These are phyloP conservation scores for Camellia lanceoleosa DNA, from an alignment of 148 eudicot genomes.

Conservation along the genomic window DNA sequence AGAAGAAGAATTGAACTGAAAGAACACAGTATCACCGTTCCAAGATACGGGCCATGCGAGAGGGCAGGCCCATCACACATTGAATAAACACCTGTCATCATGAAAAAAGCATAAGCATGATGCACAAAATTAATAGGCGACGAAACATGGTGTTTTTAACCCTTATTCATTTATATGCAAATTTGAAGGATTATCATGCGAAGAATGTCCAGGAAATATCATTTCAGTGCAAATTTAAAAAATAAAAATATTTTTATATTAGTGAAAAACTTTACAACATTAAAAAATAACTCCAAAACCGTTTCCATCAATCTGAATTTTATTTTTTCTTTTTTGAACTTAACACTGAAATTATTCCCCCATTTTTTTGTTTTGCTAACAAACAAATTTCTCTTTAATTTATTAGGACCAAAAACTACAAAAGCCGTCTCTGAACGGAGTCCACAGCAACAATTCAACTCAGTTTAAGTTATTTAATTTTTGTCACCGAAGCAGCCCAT, in stretches of 20 bases:
- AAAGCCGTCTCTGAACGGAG: neutral
- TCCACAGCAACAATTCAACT: neutral
- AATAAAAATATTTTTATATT: no score
- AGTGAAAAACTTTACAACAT: no score
- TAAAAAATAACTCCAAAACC: no score
- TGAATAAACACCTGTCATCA: slow-evolving; percentile 68
- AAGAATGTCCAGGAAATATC: neutral
- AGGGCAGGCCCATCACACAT: slow-evolving; percentile 83
- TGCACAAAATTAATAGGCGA: neutral
- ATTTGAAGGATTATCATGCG: neutral
- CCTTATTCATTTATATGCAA: neutral
- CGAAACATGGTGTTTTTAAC: neutral
- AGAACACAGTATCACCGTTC: slow-evolving; percentile 78
- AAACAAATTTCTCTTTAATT: slow-evolving; percentile 2
- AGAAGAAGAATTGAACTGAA: slow-evolving; percentile 68
- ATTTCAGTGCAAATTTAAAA: no score
- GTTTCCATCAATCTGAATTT: no score
- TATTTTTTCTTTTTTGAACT: no score
- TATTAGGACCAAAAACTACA: neutral
- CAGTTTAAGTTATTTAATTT: neutral
- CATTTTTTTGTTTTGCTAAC: neutral
- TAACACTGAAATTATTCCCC: no score
- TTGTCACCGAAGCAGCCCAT: no score
- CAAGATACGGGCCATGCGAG: slow-evolving; percentile 90
- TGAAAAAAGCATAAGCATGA: slow-evolving; percentile 11